Base-by-base conservation (phyloP, 1,139 yeast genomes). In the Yamadazyma atmosphaerica region DNA sequence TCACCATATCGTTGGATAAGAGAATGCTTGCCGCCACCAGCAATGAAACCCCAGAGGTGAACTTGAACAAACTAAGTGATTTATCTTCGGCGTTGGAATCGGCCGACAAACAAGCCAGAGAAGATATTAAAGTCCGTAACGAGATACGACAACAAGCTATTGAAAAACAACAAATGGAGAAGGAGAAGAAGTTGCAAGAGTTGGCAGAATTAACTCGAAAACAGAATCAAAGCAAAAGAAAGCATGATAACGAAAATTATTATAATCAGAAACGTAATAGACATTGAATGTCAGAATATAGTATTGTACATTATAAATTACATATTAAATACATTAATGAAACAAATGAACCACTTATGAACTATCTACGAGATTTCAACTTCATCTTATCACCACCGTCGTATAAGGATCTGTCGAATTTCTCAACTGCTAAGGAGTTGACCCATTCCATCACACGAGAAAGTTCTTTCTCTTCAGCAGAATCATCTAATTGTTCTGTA, bases 1-100 rank as follows among this genome's bases (percentile, higher is more conserved):
- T 83, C 57, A 81, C 96, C 1, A 83, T 90, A 35, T 81, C 86
- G 0, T 61, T 92, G 33, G 96, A 89, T 40, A 85, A 86, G 54
- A 68, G 98, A 43, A 68, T 85, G 45, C 78, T 83, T 4, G 82
- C 72, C 3, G 62, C 83, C 7, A 79, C 75, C 44, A 37, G 54
- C 5, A 42, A 41, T 12, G 48, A 41, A 3, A 30, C 49, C 0
- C 45, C 49, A 34, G 64, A 64, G 14, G 64, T 85, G 30, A 86
- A 80, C 54, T 68, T 82, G 14, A 61, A 65, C 36, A 81, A 81
- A 38, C 82, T 86, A 54, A 74, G 80, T 2, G 69, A 74, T 22
- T 68, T 90, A 30, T 77, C 90, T 1, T 76, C 73, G 34, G 96
- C 97, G 0, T 68, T 90, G 41, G 86, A 81, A 40, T 62, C 68